Evolutionary conservation across 2,329 filamentous ascomycete genomes (phyloP), one percentile per base, ranked within the genome.

Genomic region (Phyllosticta citribraziliensis): DNA sequence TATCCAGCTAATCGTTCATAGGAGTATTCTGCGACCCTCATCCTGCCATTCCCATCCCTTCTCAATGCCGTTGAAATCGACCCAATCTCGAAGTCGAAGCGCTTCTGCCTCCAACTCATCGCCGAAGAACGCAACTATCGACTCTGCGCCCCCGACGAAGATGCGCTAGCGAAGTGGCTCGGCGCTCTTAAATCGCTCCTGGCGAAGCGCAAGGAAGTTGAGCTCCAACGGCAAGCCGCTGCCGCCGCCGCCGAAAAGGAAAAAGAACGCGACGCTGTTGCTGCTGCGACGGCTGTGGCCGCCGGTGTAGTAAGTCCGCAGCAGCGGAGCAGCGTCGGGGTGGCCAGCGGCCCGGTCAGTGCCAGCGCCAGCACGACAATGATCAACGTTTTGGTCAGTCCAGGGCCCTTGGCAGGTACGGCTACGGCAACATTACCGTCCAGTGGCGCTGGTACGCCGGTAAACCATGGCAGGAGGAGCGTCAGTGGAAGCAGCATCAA

Each of bases 1-100:
- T 11, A 14, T 24, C 8, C 47, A n/a, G 10, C 52, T n/a, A 54
- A 50, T 47, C 54, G 3, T n/a, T 35, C 54, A 64, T 80, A 86
- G 65, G 94, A 99, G 75, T 97, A 97, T 73, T 87, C 88, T 12
- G 90, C 92, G 0, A 81, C 88, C 64, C 87, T 91, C 67, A 88
- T 99, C 67, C 79, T 97, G 35, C 85, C 88, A 3, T 84, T 97
- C 67, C 79, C 84, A 9, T 85, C 81, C 60, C 86, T 99, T 58
- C 88, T 97, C 68, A 89, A 95, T 67, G 92, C 90, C 1, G 92
- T 97, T 22, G 94, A 97, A 69, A 90, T 96, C 60, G 91, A 97
- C 67, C 88, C 92, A 0, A 78, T 96, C 64, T 93, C 88, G 68
- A 88, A 83, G 69, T 94, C 86, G 67, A 97, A 96, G 77, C 82